Base-by-base conservation (phyloP, 2,329 filamentous ascomycete genomes). In the Fusarium xyrophilum region DNA sequence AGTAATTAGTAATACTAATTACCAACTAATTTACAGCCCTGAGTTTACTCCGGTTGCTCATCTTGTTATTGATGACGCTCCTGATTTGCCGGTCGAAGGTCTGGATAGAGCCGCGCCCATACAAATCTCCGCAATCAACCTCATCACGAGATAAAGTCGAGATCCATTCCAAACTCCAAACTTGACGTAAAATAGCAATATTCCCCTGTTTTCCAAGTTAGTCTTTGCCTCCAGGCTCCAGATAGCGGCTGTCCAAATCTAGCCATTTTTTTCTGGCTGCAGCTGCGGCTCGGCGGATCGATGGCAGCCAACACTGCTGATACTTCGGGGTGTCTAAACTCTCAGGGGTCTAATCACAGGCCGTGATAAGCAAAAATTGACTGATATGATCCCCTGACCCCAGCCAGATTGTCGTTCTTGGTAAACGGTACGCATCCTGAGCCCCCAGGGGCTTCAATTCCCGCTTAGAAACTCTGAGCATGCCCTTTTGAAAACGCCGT, bases 131-230 rank as follows among this genome's bases (percentile, higher is more conserved):
- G 53, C 60, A 64, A 53, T 69, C 54, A 56, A 69, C 52, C 35
- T 67, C 67, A 62, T 65, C 64, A 65, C 64, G 60, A 67, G 67
- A 68, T 65, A 64, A 63, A 63, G 51, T 43, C 57, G 17, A 63
- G 57, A 59, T 67, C 63, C 59, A 63, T 63, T 51, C n/a, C 48
- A n/a, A 55, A 42, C 54, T 64, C 38, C 52, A 52, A 32, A 38
- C 51, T 62, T 54, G 46, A 43, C 54, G 40, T 33, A 27, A 54
- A 65, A 17, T 28, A 28, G 32, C 27, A 43, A 19, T 21, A 44
- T 32, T 25, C 27, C 46, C 39, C 42, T 63, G 39, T 35, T 46
- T 40, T 47, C 58, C 42, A 39, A 33, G 14, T 35, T 25, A 14
- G 28, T 57, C n/a, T 33, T 38, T 33, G 36, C 28, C 64, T 60